phyloP scores from a whole-genome alignment of 495 filamentous ascomycete genomes.

The Aeminium ludgeri region DNA sequence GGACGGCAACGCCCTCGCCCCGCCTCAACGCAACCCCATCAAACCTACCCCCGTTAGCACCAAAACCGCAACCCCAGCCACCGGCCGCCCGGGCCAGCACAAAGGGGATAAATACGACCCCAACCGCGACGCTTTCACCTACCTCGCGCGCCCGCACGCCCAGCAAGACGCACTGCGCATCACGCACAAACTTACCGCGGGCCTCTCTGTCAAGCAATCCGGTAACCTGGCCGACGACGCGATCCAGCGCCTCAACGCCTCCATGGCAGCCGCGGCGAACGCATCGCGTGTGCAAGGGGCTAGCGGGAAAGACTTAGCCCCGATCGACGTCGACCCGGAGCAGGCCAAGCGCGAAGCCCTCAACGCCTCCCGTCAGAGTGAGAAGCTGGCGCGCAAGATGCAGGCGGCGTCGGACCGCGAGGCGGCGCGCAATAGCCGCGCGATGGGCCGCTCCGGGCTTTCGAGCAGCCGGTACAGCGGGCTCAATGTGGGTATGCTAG shows the following conservation, averaged over 20 bases:
- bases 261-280: conserved; percentile 43
- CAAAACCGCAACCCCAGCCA: conserved; percentile 1
- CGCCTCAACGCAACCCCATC: conserved; percentile 32
- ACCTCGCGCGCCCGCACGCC: conserved; percentile 59
- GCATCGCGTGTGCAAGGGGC: conserved; percentile 40
- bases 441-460: conserved; percentile 25
- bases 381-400: conserved; percentile 12
- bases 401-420: conserved; percentile 38
- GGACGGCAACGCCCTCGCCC: conserved; percentile 55
- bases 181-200: conserved; percentile 64
- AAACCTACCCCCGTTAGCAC: conserved; percentile 33
- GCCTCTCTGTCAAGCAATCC: conserved; percentile 54
- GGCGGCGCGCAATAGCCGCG: conserved; percentile 38
- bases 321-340: conserved; percentile 59
- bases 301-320: conserved; percentile 33
- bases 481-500: conserved; percentile 56
- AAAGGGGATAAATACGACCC: conserved; percentile 36
- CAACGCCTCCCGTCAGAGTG: conserved; percentile 20
- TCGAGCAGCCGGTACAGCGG: conserved; percentile 32
- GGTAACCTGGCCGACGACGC: conserved; percentile 60
- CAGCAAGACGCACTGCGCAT: conserved; percentile 52
- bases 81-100: conserved; percentile 9
- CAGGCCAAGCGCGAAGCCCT: conserved; percentile 61
- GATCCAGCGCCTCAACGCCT: conserved; percentile 52
- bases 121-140: conserved; percentile 62